A percentile compares a stretch with the other conserved stretches of the same genome.
phyloP scores from a whole-genome alignment of 371 early-diverging fungal genomes.

The Chytridium lagenaria region DNA sequence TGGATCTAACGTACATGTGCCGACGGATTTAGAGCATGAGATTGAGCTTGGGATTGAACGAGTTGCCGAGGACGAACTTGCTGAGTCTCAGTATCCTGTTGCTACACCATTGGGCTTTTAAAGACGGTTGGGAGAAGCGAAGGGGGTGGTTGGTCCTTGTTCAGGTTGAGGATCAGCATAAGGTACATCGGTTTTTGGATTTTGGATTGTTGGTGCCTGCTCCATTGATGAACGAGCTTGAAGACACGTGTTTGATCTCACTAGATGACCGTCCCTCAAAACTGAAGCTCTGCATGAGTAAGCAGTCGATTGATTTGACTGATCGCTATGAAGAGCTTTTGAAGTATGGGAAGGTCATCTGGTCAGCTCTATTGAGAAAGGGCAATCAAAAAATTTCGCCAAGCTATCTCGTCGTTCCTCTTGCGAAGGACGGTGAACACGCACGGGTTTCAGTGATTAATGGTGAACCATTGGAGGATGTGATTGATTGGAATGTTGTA shows the following conservation, averaged over 20 bases:
- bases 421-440: neutral
- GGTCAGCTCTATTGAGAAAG: conserved; percentile 3
- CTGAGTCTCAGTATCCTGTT: neutral
- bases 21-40: conserved; percentile 56
- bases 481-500: conserved; percentile 65
- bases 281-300: neutral
- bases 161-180: conserved; percentile 8
- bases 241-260: neutral
- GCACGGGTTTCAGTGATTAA: neutral
- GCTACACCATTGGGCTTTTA: neutral
- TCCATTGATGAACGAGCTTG: neutral
- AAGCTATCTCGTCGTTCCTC: conserved; percentile 11
- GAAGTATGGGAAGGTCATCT: conserved; percentile 2
- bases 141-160: conserved; percentile 23
- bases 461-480: conserved; percentile 21
- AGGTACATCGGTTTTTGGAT: conserved; percentile 24
- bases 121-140: neutral
- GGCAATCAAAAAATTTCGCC: neutral
- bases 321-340: neutral
- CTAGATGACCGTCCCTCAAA: neutral
- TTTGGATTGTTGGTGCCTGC: conserved; percentile 25
- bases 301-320: neutral
- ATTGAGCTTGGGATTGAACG: conserved; percentile 44
- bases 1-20: conserved; percentile 30
- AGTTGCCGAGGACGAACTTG: conserved; percentile 1